Conservation (phyloP, 352 stramenopile species). For the Globisporangium paddicum region DNA sequence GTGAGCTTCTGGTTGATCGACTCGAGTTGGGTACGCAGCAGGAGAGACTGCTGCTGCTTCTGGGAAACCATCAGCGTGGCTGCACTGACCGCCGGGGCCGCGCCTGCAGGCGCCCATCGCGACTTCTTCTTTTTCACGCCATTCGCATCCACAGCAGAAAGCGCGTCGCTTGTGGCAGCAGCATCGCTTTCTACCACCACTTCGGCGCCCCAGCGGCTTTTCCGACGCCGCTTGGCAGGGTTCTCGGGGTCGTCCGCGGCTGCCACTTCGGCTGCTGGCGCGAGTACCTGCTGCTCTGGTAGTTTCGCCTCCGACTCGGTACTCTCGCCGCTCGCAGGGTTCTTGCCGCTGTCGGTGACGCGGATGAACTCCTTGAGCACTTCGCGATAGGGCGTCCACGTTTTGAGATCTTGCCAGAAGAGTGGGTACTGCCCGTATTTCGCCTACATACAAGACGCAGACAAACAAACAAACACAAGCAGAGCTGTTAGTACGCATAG, state of each 20-base stretch:
- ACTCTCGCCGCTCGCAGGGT: constrained; percentile 1
- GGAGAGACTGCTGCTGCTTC: constrained; percentile 69
- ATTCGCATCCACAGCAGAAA: constrained; percentile 9
- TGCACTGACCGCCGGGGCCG: constrained; percentile 32
- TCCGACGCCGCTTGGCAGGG: constrained; percentile 64
- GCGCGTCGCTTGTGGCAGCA: neutral
- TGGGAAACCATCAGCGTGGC: constrained; percentile 37
- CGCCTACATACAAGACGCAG: constrained; percentile 15
- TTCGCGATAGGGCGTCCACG: constrained; percentile 91
- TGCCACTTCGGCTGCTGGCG: constrained; percentile 2
- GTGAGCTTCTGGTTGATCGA: constrained; percentile 63
- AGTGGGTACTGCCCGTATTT: constrained; percentile 90
- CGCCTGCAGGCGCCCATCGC: constrained; percentile 56
- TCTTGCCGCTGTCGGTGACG: constrained; percentile 48
- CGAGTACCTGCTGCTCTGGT: neutral
- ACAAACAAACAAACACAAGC: constrained; percentile 3
- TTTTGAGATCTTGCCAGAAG: constrained; percentile 95
- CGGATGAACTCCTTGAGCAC: constrained; percentile 89
- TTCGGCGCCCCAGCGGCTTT: constrained; percentile 84
- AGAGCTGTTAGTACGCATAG: neutral
- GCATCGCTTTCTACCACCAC: constrained; percentile 19
- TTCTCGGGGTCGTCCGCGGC: constrained; percentile 22
- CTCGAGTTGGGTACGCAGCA: constrained; percentile 71
- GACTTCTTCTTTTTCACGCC: constrained; percentile 78
- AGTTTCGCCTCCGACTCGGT: neutral